Conservation (phyloP, 306 rosid species). For the Casuarina equisetifolia region DNA sequence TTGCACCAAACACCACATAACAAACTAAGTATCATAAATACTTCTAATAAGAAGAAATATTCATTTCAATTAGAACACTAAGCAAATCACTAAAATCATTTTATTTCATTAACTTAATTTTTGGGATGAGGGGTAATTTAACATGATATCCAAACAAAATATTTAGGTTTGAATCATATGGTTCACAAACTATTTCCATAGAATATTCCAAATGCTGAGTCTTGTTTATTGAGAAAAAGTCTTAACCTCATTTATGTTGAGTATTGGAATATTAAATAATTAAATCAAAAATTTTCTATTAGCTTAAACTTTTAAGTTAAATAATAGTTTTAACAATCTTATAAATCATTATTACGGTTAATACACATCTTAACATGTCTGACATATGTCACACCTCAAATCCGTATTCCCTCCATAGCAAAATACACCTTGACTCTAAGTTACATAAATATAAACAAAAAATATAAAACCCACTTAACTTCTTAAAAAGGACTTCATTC, state of each 20-base stretch:
- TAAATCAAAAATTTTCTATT: too few species aligned
- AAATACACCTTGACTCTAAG: not conserved
- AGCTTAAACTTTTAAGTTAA: too few species aligned
- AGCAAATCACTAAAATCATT: too few species aligned
- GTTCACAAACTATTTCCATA: too few species aligned
- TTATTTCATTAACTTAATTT: too few species aligned
- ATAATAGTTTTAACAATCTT: not conserved
- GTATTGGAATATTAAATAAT: too few species aligned
- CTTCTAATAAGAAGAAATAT: not conserved
- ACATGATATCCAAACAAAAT: too few species aligned
- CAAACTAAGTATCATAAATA: not conserved
- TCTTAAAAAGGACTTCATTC: not conserved
- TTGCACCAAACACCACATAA: not conserved
- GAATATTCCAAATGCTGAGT: too few species aligned
- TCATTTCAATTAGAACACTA: not conserved
- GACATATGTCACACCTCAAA: not conserved
- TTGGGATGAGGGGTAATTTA: too few species aligned
- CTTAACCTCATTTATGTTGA: too few species aligned
- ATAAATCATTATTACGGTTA: not conserved
- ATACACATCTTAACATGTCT: not conserved
- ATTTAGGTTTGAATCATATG: too few species aligned
- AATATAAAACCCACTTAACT: not conserved
- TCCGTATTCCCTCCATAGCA: not conserved
- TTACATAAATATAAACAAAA: not conserved
- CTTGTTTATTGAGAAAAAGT: too few species aligned